Evolutionary conservation across 257 asterid species (phyloP).

Genomic region (Lycium ferocissimum): DNA sequence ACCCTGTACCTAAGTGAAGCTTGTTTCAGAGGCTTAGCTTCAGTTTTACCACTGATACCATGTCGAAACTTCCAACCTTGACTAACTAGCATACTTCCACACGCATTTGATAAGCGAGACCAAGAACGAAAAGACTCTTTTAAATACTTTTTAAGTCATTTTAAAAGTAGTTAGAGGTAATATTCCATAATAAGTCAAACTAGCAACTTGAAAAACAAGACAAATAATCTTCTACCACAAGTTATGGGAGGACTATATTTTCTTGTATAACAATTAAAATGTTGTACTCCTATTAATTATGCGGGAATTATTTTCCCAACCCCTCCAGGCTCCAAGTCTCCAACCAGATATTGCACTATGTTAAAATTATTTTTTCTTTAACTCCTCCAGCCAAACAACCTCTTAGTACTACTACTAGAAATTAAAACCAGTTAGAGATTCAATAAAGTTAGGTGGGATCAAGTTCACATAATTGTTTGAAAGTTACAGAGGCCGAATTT

Average conservation of each 20-base stretch:
- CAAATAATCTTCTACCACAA: not conserved
- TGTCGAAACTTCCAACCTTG: too few species aligned
- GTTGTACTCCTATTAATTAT: not conserved
- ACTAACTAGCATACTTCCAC: too few species aligned
- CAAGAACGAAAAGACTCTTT: not conserved
- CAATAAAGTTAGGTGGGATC: constrained; percentile 5
- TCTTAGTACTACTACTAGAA: not conserved
- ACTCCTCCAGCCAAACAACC: not conserved
- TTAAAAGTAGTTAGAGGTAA: too few species aligned
- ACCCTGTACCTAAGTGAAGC: too few species aligned
- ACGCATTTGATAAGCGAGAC: too few species aligned
- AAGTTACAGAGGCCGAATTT: not conserved
- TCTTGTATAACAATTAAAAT: not conserved
- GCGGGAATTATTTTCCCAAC: not conserved
- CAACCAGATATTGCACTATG: not conserved
- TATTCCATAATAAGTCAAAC: too few species aligned
- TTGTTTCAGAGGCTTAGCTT: too few species aligned
- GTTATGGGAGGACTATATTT: not conserved
- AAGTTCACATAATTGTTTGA: not conserved
- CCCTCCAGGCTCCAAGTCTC: not conserved
- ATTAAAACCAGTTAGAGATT: not conserved
- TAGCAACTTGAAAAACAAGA: not conserved
- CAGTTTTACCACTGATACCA: too few species aligned
- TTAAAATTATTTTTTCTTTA: not conserved
- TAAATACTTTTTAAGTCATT: too few species aligned